Conservation (phyloP, 23 red algal species). For the Gracilaria caudata region DNA sequence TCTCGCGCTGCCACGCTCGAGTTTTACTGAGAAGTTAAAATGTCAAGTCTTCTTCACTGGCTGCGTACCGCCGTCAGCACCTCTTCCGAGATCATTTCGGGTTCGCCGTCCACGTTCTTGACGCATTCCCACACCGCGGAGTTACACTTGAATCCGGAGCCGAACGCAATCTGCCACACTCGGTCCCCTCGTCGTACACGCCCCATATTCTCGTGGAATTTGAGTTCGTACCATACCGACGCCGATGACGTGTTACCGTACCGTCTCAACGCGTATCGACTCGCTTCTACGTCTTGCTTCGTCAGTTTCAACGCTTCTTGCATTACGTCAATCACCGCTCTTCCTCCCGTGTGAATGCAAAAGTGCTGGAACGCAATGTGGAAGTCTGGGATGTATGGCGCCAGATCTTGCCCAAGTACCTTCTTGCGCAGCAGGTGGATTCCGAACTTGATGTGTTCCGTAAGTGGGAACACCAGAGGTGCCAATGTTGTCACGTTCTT, state of each 20-base stretch:
- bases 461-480: constrained; percentile 89
- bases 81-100: neutral
- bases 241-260: constrained; percentile 96
- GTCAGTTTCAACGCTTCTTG: constrained; percentile 87
- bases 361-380: constrained; percentile 97
- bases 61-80: constrained; percentile 8
- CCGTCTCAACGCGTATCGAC: constrained; percentile 82
- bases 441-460: constrained; percentile 87
- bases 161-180: constrained; percentile 98
- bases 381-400: constrained; percentile 94
- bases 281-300: constrained; percentile 77
- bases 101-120: constrained; percentile 42
- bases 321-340: constrained; percentile 96
- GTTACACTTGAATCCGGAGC: constrained; percentile 99
- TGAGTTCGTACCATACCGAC: constrained; percentile 98
- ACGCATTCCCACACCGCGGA: constrained; percentile 92
- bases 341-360: constrained; percentile 98
- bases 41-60: neutral
- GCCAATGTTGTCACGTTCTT: constrained; percentile 90
- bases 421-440: constrained; percentile 68
- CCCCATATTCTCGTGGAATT: constrained; percentile 85
- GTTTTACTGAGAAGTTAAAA: neutral
- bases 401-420: constrained; percentile 29
- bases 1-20: neutral
- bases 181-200: constrained; percentile 81